Evolutionary conservation across 2,329 filamentous ascomycete species (phyloP), one percentile per base, ranked within the genome.

Genomic region (Periconia sp.): DNA sequence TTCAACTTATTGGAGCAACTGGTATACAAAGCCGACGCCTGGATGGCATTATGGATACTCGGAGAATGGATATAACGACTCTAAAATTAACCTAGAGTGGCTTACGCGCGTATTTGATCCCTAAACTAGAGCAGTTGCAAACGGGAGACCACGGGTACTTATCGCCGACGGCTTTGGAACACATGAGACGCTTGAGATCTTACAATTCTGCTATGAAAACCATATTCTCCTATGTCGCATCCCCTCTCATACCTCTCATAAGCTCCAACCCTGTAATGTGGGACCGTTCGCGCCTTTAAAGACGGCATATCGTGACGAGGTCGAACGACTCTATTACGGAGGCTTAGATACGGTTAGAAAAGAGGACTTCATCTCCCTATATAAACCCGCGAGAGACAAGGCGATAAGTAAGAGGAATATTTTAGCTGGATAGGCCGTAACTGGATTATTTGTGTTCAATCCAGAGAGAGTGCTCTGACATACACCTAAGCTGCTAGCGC

Each of bases 31-130:
- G 34, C 43, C 47, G 9, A 54, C 52, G 26, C 50, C 56, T 40
- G 42, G 52, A 43, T 56, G 43, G 53, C 50, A 52, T 22, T 54
- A 49, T 17, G 48, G 32, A 24, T 26, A 24, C 18, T 52, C 46
- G 18, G 36, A 50, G n/a, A 26, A 17, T 31, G 42, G 52, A 24
- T 59, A 62, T 34, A 49, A 41, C 31, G 47, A 69, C 45, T 63
- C 54, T 12, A 49, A 58, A 18, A 65, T 69, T 22, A 69, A 55
- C 50, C 55, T 69, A 4, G 37, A 71, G 46, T 72, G 54, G 68
- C 52, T 70, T 17, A 62, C 51, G 48, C 53, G 39, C 40, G 48
- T 72, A 7, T 71, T 71, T 50, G 43, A 72, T 53, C 63, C 63
- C 18, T 24, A 65, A 46, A 71, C 63, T 12, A 63, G 53, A 56